phyloP scores from a whole-genome alignment of 768 basidiomycete species.

The Tylopilus felleus region DNA sequence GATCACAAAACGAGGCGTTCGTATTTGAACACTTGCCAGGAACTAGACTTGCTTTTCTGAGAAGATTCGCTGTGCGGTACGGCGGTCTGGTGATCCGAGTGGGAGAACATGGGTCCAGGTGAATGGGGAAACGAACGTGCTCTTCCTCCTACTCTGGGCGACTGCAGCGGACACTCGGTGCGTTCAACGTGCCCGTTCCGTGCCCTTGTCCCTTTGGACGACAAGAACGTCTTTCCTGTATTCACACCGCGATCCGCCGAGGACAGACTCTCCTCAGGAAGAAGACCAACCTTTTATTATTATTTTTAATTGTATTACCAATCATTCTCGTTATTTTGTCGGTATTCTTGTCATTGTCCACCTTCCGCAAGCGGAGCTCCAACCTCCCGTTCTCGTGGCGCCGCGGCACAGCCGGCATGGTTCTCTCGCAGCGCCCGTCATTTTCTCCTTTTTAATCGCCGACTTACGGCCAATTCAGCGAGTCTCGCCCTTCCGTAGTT shows the following conservation, averaged over 20 bases:
- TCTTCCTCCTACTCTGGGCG: constrained; percentile 4
- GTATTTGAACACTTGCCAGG: constrained; percentile 29
- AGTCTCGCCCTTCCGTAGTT: background rate
- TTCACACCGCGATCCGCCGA: constrained; percentile 19
- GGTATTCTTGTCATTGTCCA: constrained; percentile 1
- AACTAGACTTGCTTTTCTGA: constrained; percentile 23
- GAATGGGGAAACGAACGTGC: constrained; percentile 23
- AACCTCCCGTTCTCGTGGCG: constrained; percentile 23
- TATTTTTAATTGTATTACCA: constrained; percentile 17
- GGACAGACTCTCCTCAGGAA: constrained; percentile 6
- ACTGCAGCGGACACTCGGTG: constrained; percentile 15
- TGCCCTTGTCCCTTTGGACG: background rate
- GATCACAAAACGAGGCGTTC: constrained; percentile 16
- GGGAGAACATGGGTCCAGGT: constrained; percentile 24
- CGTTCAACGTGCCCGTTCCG: constrained; percentile 8
- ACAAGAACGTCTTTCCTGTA: constrained; percentile 6
- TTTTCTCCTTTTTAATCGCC: constrained; percentile 30
- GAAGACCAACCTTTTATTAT: constrained; percentile 14
- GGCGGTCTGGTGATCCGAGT: constrained; percentile 31
- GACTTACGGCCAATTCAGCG: constrained; percentile 26
- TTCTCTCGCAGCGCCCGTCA: constrained; percentile 9
- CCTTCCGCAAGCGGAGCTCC: constrained; percentile 25
- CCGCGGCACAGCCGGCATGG: constrained; percentile 31
- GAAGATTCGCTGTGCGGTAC: constrained; percentile 25
- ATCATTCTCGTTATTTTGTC: too few species aligned